These are phyloP conservation scores for Salvia sclarea DNA, from an alignment of 305 asterid species.

Conservation along the genomic window DNA sequence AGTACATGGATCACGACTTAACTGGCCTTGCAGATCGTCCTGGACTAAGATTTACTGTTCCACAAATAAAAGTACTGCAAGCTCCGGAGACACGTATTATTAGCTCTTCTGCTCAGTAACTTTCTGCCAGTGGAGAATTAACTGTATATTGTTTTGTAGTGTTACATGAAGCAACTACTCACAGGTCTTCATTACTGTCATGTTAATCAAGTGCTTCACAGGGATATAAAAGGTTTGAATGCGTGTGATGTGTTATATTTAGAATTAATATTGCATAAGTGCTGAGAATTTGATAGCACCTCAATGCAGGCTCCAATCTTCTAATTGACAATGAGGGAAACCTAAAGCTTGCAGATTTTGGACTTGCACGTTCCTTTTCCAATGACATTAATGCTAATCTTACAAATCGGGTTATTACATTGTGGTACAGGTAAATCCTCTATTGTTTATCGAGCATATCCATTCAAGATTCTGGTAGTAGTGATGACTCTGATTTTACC, in stretches of 20 bases:
- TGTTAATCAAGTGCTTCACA: slow-evolving; percentile 91
- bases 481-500: slow-evolving; percentile 21
- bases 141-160: slow-evolving; percentile 51
- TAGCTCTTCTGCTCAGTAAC: slow-evolving; percentile 8
- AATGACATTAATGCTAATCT: slow-evolving; percentile 78
- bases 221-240: slow-evolving; percentile 83
- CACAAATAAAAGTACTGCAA: slow-evolving; percentile 80
- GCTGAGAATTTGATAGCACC: slow-evolving; percentile 14
- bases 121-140: slow-evolving; percentile 25
- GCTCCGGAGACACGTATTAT: slow-evolving; percentile 19
- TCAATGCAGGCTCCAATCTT: slow-evolving; percentile 82
- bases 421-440: slow-evolving; percentile 86
- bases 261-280: slow-evolving; percentile 1
- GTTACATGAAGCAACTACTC: slow-evolving; percentile 95
- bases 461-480: slow-evolving; percentile 6
- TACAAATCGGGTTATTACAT: slow-evolving; percentile 89
- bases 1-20: slow-evolving; percentile 97
- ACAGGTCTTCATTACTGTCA: slow-evolving; percentile 96
- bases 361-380: slow-evolving; percentile 85
- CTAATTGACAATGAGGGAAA: slow-evolving; percentile 93
- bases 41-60: slow-evolving; percentile 86
- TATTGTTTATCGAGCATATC: slow-evolving; percentile 15
- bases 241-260: slow-evolving; percentile 22
- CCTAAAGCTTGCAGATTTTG: slow-evolving; percentile 96
- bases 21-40: slow-evolving; percentile 99